phyloP scores from a whole-genome alignment of 441 rosid genomes.

The Theobroma grandiflorum region DNA sequence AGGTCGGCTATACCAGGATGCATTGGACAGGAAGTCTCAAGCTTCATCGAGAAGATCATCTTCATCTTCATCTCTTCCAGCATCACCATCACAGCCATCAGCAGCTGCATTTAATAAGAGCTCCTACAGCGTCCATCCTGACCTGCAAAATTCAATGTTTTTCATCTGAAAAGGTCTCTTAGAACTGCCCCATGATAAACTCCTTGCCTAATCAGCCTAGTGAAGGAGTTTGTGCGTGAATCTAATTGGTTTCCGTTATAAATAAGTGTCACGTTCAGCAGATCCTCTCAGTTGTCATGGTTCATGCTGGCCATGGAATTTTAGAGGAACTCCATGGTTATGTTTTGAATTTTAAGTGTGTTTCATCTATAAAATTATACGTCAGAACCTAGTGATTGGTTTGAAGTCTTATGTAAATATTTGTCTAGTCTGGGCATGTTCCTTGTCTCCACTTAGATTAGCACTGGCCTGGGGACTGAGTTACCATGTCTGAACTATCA shows the following conservation, averaged over 20 bases:
- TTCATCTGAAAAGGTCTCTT: constrained; percentile 51
- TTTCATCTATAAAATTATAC: constrained; percentile 3
- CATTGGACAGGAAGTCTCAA: constrained; percentile 52
- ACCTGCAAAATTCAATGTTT: constrained; percentile 69
- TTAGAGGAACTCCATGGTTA: not conserved
- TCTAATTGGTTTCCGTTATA: constrained; percentile 46
- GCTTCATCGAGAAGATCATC: constrained; percentile 32
- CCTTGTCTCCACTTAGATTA: not conserved
- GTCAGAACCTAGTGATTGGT: not conserved
- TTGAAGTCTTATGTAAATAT: not conserved
- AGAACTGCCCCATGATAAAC: not conserved
- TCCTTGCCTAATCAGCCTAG: constrained; percentile 36
- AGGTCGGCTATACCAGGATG: constrained; percentile 71
- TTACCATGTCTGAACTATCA: not conserved
- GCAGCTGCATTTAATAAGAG: constrained; percentile 48
- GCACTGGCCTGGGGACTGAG: not conserved
- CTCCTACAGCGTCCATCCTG: constrained; percentile 59
- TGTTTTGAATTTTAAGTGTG: not conserved
- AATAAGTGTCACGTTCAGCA: not conserved
- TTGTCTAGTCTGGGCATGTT: not conserved
- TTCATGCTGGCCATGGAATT: not conserved
- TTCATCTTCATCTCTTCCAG: constrained; percentile 42
- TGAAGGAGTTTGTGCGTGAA: constrained; percentile 74
- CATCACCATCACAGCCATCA: constrained; percentile 47
- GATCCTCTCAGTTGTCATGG: constrained; percentile 1